Percentiles rank a stretch among this genome's conserved stretches.
Evolutionary conservation across 495 filamentous ascomycete genomes (phyloP).

Genomic region (Penicillium crystallinum): DNA sequence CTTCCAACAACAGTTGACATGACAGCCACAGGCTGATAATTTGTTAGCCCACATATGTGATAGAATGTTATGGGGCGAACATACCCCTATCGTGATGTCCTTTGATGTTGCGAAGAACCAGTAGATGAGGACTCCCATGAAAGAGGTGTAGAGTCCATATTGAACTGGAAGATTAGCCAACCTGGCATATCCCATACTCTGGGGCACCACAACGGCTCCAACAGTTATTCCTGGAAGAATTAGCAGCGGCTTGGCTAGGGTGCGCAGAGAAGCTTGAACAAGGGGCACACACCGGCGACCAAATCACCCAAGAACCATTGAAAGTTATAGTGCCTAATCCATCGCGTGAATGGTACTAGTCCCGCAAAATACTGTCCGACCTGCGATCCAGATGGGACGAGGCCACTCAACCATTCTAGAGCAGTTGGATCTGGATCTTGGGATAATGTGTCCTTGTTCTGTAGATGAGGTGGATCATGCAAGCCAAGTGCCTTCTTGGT

Average conservation of each 20-base stretch:
- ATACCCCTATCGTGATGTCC: constrained; percentile 91
- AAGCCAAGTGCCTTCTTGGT: not conserved
- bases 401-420: not conserved
- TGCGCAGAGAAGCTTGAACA: not conserved
- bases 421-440: not conserved
- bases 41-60: not conserved
- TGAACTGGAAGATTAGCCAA: constrained; percentile 70
- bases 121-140: constrained; percentile 90
- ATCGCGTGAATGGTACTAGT: constrained; percentile 77
- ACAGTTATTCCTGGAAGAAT: constrained; percentile 52
- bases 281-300: constrained; percentile 63
- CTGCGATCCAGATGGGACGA: constrained; percentile 46
- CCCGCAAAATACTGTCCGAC: constrained; percentile 53
- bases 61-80: constrained; percentile 21
- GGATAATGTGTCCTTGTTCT: not conserved
- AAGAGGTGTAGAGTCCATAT: constrained; percentile 89
- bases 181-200: constrained; percentile 91
- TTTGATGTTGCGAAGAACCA: constrained; percentile 98
- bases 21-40: constrained; percentile 75
- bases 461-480: not conserved
- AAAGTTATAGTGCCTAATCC: constrained; percentile 80
- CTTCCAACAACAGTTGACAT: constrained; percentile 82
- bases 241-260: not conserved
- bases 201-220: constrained; percentile 87
- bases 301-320: constrained; percentile 84